These are phyloP conservation scores for Orychophragmus violaceus DNA, from an alignment of 345 rosid genomes.

Conservation along the genomic window DNA sequence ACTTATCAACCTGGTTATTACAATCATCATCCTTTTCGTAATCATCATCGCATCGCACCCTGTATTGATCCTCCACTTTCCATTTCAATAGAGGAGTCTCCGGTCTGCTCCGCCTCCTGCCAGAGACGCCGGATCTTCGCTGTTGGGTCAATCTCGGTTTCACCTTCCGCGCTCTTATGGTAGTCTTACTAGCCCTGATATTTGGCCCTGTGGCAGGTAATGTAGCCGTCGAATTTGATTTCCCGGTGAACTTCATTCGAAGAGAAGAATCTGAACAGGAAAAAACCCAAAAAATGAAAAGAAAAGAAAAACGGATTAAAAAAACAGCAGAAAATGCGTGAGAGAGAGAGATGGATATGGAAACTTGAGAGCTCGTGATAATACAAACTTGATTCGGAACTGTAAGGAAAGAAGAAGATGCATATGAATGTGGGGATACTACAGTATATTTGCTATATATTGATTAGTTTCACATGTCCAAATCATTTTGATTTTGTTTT, in stretches of 20 bases:
- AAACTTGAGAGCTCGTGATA: constrained; percentile 16
- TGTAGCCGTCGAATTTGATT: constrained; percentile 33
- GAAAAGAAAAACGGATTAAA: too few relatives aligned
- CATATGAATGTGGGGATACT: constrained; percentile 3
- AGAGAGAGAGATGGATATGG: neutral
- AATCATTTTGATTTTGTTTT: neutral
- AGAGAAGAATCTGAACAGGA: neutral
- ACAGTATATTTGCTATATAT: neutral
- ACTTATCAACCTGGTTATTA: constrained; percentile 17
- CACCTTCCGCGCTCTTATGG: constrained; percentile 34
- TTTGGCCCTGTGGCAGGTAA: constrained; percentile 35
- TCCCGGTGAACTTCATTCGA: constrained; percentile 56
- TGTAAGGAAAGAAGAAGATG: neutral
- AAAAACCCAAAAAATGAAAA: neutral
- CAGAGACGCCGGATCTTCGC: constrained; percentile 36
- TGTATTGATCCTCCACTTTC: constrained; percentile 46
- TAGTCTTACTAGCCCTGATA: constrained; percentile 28
- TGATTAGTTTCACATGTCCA: neutral
- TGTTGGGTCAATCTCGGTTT: constrained; percentile 36
- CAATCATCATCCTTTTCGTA: constrained; percentile 25
- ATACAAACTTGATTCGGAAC: constrained; percentile 6
- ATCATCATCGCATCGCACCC: constrained; percentile 16
- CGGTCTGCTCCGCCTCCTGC: constrained; percentile 48
- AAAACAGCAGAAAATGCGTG: neutral
- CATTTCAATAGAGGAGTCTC: constrained; percentile 60